Evolutionary conservation across 177 flowering plant species (phyloP).

Genomic region (Vitis hybrid): DNA sequence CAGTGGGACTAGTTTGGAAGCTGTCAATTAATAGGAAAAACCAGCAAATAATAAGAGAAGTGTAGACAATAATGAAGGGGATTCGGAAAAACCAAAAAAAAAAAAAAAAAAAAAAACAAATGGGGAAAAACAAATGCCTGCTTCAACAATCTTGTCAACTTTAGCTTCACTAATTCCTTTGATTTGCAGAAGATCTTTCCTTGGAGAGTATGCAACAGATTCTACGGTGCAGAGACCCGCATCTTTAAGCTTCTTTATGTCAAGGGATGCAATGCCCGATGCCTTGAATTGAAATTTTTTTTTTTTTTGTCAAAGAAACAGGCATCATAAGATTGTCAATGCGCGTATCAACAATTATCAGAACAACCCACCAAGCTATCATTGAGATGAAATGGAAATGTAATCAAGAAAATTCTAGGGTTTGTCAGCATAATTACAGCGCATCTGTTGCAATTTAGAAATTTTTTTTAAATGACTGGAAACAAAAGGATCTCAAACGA

Average conservation of each 20-base stretch:
- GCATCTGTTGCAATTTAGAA: too few relatives aligned
- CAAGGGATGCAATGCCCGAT: conserved; percentile 84
- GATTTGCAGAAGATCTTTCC: conserved; percentile 89
- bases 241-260: conserved; percentile 91
- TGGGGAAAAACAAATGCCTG: conserved; percentile 42
- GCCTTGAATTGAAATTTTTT: conserved; percentile 32
- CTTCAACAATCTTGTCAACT: conserved; percentile 94
- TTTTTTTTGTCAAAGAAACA: too few relatives aligned
- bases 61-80: neutral
- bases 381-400: neutral
- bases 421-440: neutral
- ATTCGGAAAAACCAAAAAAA: neutral
- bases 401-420: neutral
- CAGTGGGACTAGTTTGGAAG: conserved; percentile 84
- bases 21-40: conserved; percentile 33
- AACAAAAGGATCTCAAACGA: too few relatives aligned
- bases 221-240: conserved; percentile 93
- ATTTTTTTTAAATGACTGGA: too few relatives aligned
- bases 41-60: neutral
- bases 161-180: conserved; percentile 98
- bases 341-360: neutral
- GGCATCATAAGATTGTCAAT: too few relatives aligned
- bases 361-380: neutral
- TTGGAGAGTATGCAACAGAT: conserved; percentile 81
- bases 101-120: neutral